Evolutionary conservation across 805 yeast species (phyloP).

Genomic region (Monosporozyma servazzii): DNA sequence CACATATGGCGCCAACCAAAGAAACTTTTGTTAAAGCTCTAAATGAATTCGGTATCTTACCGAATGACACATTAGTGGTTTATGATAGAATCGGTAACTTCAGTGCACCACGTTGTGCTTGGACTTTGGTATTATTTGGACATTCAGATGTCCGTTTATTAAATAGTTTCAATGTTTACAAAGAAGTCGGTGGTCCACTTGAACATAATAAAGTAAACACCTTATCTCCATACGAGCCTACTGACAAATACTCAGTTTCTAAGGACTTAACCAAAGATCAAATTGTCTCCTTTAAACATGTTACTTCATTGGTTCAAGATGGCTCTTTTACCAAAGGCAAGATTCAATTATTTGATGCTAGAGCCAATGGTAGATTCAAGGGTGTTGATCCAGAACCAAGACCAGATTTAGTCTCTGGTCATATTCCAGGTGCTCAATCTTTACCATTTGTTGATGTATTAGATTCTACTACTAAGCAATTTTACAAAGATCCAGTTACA

Average conservation of each 20-base stretch:
- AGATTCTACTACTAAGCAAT: conserved; percentile 34
- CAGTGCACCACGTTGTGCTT: conserved; percentile 83
- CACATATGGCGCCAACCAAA: conserved; percentile 81
- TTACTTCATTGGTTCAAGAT: conserved; percentile 43
- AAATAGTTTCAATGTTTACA: conserved; percentile 56
- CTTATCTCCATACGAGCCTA: conserved; percentile 8
- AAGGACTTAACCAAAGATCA: conserved; percentile 35
- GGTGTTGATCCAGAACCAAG: conserved; percentile 86
- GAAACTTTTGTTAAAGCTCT: conserved; percentile 46
- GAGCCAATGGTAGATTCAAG: conserved; percentile 63
- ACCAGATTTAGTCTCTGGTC: conserved; percentile 82
- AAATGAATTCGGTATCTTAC: conserved; percentile 45
- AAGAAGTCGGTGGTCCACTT: conserved; percentile 36
- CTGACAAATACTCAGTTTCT: conserved; percentile 28
- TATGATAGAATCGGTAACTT: conserved; percentile 83
- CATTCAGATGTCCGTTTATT: conserved; percentile 61
- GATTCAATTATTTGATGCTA: conserved; percentile 57
- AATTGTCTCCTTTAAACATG: conserved; percentile 59
- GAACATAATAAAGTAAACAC: conserved; percentile 28
- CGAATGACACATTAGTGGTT: conserved; percentile 56
- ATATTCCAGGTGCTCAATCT: conserved; percentile 70
- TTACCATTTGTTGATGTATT: conserved; percentile 65
- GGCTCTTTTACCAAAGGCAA: background rate
- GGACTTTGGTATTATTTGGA: conserved; percentile 78
- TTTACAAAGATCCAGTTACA: conserved; percentile 33